These are phyloP conservation scores for Fusarium redolens DNA, from an alignment of 2,329 filamentous ascomycete species.

Conservation along the genomic window DNA sequence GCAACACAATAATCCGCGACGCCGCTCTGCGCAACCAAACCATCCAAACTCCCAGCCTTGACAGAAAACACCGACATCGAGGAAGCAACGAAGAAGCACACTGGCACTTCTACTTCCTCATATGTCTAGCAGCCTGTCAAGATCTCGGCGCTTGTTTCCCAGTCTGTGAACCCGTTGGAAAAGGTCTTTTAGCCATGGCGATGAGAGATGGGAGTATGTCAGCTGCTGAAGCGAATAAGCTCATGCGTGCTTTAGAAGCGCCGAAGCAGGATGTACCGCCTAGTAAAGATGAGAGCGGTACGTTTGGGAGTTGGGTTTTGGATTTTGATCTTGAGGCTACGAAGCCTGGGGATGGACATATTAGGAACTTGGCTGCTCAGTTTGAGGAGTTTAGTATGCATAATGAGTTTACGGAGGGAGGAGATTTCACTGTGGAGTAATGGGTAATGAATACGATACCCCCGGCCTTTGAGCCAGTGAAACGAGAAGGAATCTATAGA, in stretches of 20 bases:
- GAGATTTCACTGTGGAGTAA: slow-evolving; percentile 18
- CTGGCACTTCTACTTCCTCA: slow-evolving; percentile 16
- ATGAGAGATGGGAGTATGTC: slow-evolving; percentile 17
- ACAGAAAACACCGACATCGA: neutral
- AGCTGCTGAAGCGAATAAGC: neutral
- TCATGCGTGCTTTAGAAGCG: neutral
- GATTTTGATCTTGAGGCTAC: slow-evolving; percentile 14
- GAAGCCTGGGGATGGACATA: slow-evolving; percentile 15
- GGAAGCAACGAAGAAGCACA: neutral
- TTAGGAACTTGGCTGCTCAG: slow-evolving; percentile 15
- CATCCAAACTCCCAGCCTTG: neutral
- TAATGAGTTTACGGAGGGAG: slow-evolving; percentile 20
- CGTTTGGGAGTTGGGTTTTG: neutral
- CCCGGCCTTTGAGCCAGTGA: neutral
- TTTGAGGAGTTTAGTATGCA: slow-evolving; percentile 22
- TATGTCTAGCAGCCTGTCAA: slow-evolving; percentile 8
- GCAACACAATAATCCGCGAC: slow-evolving; percentile 25
- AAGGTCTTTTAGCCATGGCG: slow-evolving; percentile 4
- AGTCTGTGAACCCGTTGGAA: neutral
- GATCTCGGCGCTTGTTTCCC: neutral
- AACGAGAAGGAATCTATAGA: neutral
- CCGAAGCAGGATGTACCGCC: neutral
- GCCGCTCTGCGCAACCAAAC: slow-evolving; percentile 1
- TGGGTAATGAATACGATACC: neutral
- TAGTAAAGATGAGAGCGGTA: neutral